Evolutionary conservation across 352 stramenopile species (phyloP).

Genomic region (Globisporangium acanthophoron): DNA sequence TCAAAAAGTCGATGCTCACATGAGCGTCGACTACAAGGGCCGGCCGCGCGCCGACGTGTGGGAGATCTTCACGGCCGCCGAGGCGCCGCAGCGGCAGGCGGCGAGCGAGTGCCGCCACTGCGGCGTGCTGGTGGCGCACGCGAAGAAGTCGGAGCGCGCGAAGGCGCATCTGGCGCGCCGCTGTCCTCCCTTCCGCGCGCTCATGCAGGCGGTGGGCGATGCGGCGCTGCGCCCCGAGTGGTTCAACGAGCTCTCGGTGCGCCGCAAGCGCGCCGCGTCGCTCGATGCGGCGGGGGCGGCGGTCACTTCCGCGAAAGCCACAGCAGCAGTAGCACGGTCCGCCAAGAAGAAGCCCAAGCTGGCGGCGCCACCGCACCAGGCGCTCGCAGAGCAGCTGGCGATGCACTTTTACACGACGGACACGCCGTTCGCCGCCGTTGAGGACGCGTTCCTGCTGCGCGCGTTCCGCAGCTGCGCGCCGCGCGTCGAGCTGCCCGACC

Average conservation of each 20-base stretch:
- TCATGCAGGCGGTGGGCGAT: constrained; percentile 23
- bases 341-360: neutral
- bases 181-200: constrained; percentile 37
- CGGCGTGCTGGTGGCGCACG: constrained; percentile 28
- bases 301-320: neutral
- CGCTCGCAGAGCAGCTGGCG: constrained; percentile 13
- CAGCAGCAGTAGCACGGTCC: neutral
- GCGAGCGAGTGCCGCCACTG: constrained; percentile 50
- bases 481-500: neutral
- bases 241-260: constrained; percentile 16
- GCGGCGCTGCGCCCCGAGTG: constrained; percentile 34
- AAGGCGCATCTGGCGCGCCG: constrained; percentile 48
- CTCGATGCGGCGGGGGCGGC: neutral
- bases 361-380: neutral
- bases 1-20: too few species aligned
- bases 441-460: constrained; percentile 13
- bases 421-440: constrained; percentile 6
- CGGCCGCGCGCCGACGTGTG: constrained; percentile 44
- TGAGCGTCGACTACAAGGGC: constrained; percentile 11
- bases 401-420: constrained; percentile 26
- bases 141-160: constrained; percentile 62
- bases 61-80: constrained; percentile 42
- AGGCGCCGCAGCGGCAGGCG: constrained; percentile 40
- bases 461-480: constrained; percentile 7
- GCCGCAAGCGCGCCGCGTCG: neutral